Conservation (phyloP, 768 basidiomycete genomes). For the Kwoniella sp. region DNA sequence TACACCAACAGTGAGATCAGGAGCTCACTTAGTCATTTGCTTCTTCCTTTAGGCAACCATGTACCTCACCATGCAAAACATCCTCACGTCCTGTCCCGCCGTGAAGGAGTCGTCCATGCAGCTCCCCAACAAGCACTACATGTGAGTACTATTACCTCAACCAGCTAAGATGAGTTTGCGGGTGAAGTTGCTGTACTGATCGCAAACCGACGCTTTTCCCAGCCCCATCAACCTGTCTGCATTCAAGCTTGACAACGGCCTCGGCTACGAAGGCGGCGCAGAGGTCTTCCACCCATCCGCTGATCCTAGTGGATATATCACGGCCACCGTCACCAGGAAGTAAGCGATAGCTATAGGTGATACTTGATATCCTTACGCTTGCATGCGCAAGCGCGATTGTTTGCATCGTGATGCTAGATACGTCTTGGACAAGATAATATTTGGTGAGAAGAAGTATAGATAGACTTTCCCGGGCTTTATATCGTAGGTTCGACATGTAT, state of each 20-base stretch:
- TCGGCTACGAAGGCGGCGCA: slow-evolving; percentile 61
- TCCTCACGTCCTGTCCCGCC: slow-evolving; percentile 68
- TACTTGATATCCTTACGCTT: too few relatives aligned
- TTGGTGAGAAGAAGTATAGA: too few relatives aligned
- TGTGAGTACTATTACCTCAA: slow-evolving; percentile 68
- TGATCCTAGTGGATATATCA: slow-evolving; percentile 65
- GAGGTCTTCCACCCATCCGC: slow-evolving; percentile 86
- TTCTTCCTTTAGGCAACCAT: slow-evolving; percentile 71
- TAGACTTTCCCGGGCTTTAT: not conserved
- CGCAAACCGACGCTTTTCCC: slow-evolving; percentile 17
- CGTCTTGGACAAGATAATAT: too few relatives aligned
- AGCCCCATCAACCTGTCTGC: slow-evolving; percentile 53
- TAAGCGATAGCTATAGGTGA: too few relatives aligned
- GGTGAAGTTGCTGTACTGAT: slow-evolving; percentile 50
- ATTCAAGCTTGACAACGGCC: slow-evolving; percentile 59
- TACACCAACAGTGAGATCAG: not conserved
- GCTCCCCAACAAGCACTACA: slow-evolving; percentile 93
- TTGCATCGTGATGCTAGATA: too few relatives aligned
- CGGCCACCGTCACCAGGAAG: slow-evolving; percentile 55
- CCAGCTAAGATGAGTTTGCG: slow-evolving; percentile 15
- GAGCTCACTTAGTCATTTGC: not conserved
- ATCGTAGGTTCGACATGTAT: not conserved
- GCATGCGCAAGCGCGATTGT: too few relatives aligned
- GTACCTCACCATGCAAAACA: slow-evolving; percentile 79
- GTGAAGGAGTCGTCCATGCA: slow-evolving; percentile 69